Base-by-base conservation (phyloP, 805 yeast genomes). In the Middelhovenomyces tepae region DNA sequence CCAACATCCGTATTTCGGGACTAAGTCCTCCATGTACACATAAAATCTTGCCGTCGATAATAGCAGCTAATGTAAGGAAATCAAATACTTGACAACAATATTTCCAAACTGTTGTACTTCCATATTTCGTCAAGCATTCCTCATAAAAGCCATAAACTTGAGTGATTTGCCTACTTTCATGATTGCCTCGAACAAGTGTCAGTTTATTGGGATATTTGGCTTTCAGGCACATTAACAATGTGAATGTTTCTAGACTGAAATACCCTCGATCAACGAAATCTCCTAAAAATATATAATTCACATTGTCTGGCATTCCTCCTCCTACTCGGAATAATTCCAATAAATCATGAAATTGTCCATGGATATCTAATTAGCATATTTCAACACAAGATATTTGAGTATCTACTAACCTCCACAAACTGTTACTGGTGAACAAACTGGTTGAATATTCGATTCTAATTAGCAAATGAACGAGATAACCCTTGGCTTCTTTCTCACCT, bases 211-310 rank as follows among this genome's bases (percentile, higher is more conserved):
- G 94, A 49, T 76, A 83, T 41, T 82, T 79, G 13, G 86, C 95
- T 57, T 89, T 89, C 37, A 89, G 67, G 43, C 89, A 86, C 96
- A 89, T 86, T 47, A 89, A 65, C 42, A 91, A 62, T 4, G 97
- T 89, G 60, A 89, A 87, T 0, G 97, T 89, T 52, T 89, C 98
- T 40, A 89, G 64, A 31, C 91, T 78, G 59, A 89, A 89, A 57
- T 85, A 91, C n/a, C 98, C 98, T 54, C 98, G 70, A 60, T 89
- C 98, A 32, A 89, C 98, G 54, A 89, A 89, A 57, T 89, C 98
- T 23, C 98, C 98, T 47, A 89, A 60, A 47, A 89, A 89, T 28
- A 89, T 73, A 59, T 82, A 89, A 54, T 79, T 78, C 34, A 79
- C 77, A 37, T 77, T 77, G 40, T 75, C 74, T 0, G 97, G 97